phyloP scores from a whole-genome alignment of 129 eudicot species.

The Ambrosia artemisiifolia region DNA sequence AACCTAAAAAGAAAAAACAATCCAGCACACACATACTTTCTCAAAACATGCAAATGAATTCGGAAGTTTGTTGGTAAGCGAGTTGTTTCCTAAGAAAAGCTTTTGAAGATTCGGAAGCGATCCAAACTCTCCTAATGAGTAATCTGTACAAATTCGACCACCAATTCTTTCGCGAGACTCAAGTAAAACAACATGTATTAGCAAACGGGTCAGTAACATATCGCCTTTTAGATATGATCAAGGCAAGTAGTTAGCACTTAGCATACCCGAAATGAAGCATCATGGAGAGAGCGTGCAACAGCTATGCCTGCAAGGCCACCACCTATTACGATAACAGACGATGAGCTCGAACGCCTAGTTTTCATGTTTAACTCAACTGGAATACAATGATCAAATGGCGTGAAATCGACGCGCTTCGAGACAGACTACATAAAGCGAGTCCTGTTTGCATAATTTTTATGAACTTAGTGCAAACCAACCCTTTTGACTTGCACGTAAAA shows the following conservation, averaged over 20 bases:
- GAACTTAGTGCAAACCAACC: too few relatives aligned
- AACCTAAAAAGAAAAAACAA: too few relatives aligned
- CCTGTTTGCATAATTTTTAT: too few relatives aligned
- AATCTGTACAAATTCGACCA: conserved; percentile 89
- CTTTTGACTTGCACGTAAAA: too few relatives aligned
- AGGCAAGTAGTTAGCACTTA: background rate
- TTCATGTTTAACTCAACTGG: conserved; percentile 17
- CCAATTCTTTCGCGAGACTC: conserved; percentile 98
- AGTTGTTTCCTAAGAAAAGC: conserved; percentile 62
- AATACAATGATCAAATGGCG: conserved; percentile 10
- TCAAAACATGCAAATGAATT: conserved; percentile 42
- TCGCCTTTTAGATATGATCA: background rate
- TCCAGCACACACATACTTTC: too few relatives aligned
- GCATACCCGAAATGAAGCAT: conserved; percentile 85
- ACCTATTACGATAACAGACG: conserved; percentile 87
- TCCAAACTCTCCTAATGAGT: conserved; percentile 84
- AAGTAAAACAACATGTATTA: conserved; percentile 62
- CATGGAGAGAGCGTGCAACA: conserved; percentile 85
- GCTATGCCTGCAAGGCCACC: conserved; percentile 90
- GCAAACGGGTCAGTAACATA: background rate
- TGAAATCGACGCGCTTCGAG: background rate
- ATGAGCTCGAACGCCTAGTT: conserved; percentile 45
- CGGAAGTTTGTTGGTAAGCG: conserved; percentile 59
- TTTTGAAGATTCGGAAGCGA: conserved; percentile 41
- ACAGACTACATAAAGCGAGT: too few relatives aligned